phyloP scores from a whole-genome alignment of 1,139 yeast genomes.

The Scheffersomyces quercinus region DNA sequence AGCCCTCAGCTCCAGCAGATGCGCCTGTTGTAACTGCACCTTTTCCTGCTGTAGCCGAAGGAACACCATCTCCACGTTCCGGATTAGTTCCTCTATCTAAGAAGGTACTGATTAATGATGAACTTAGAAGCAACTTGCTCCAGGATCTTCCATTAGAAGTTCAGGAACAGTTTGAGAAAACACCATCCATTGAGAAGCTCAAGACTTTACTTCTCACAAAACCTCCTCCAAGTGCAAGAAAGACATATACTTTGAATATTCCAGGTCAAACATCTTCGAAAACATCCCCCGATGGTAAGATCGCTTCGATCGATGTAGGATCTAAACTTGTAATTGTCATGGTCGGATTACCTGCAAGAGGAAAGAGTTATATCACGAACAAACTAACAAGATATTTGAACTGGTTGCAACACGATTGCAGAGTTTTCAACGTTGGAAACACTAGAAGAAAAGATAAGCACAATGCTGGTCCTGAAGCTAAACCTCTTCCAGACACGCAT shows the following conservation, averaged over 20 bases:
- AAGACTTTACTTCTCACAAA: slow-evolving; percentile 39
- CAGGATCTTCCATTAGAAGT: slow-evolving; percentile 37
- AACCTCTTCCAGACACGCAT: slow-evolving; percentile 66
- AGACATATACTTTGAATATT: slow-evolving; percentile 81
- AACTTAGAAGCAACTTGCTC: slow-evolving; percentile 13
- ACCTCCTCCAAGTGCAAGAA: slow-evolving; percentile 41
- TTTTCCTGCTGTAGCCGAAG: neutral
- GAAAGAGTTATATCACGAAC: slow-evolving; percentile 89
- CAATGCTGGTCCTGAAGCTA: slow-evolving; percentile 67
- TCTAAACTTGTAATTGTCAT: slow-evolving; percentile 87
- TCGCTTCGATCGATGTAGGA: slow-evolving; percentile 70
- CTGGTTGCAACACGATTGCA: slow-evolving; percentile 89
- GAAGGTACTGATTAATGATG: neutral
- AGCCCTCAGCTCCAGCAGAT: neutral
- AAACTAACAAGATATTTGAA: slow-evolving; percentile 84
- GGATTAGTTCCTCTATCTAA: neutral
- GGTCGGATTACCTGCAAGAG: slow-evolving; percentile 94
- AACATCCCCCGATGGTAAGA: slow-evolving; percentile 79
- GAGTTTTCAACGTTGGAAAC: slow-evolving; percentile 92
- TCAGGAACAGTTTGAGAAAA: slow-evolving; percentile 37
- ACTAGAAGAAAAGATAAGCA: slow-evolving; percentile 78
- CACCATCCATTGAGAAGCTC: slow-evolving; percentile 44
- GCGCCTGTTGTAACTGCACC: neutral
- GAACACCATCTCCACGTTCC: neutral
- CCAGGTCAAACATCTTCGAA: slow-evolving; percentile 91